These are phyloP conservation scores for Termitomyces sp. DNA, from an alignment of 768 basidiomycete species.

Conservation along the genomic window DNA sequence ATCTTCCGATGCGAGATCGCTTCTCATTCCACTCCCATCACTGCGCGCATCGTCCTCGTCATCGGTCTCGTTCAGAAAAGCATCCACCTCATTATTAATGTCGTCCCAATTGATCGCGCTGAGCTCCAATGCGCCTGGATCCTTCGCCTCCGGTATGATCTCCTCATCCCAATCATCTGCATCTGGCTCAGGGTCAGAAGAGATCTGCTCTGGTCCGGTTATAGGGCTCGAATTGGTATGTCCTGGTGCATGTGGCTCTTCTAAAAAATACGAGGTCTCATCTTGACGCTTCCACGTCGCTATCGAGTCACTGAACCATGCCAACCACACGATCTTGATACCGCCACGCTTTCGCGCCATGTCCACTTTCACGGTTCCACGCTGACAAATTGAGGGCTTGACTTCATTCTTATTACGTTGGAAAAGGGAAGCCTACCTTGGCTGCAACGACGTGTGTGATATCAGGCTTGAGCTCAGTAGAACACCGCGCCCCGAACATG, in stretches of 20 bases:
- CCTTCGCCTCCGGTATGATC: conserved; percentile 23
- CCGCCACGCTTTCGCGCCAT: conserved; percentile 69
- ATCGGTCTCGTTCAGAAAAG: conserved; percentile 77
- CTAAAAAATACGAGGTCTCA: conserved; percentile 72
- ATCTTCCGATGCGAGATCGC: conserved; percentile 41
- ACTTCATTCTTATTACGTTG: neutral
- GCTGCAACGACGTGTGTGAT: conserved; percentile 92
- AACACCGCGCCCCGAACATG: conserved; percentile 84
- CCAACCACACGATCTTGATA: conserved; percentile 79
- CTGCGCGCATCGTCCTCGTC: conserved; percentile 46
- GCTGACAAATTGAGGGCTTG: conserved; percentile 34
- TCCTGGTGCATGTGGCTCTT: conserved; percentile 41
- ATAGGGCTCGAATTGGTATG: conserved; percentile 28
- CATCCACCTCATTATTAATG: conserved; percentile 84
- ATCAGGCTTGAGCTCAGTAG: conserved; percentile 54
- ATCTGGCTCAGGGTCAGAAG: conserved; percentile 63
- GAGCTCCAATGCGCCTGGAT: conserved; percentile 38
- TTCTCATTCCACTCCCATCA: conserved; percentile 38
- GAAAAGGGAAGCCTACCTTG: conserved; percentile 44
- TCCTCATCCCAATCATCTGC: conserved; percentile 61
- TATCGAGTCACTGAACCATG: conserved; percentile 87
- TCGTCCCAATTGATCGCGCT: conserved; percentile 74
- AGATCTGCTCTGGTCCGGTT: conserved; percentile 41
- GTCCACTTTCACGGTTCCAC: conserved; percentile 90
- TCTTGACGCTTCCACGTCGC: conserved; percentile 84